Evolutionary conservation across 148 eudicot genomes (phyloP), one percentile per base, ranked within the genome.

Genomic region (Salicornia ramosissima): DNA sequence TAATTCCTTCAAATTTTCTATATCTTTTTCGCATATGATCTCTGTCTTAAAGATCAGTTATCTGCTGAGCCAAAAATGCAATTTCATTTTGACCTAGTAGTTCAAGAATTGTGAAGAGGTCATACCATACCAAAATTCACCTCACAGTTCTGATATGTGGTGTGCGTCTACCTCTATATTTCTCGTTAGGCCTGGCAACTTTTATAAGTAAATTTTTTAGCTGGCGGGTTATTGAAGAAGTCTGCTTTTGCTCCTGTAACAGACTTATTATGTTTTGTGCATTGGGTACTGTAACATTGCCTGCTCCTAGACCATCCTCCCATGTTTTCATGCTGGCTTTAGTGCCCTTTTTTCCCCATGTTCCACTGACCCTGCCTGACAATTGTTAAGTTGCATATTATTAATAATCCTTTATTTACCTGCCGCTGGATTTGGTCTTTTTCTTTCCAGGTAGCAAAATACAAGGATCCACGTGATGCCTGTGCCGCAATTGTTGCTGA

Each of bases 401-500:
- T 6, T 76, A 7, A 39, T 18, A 56, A 45, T 46, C 52, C 31
- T 54, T n/a, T 54, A 25, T 71, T 12, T 47, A 50, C 61, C 72
- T 18, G 21, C 64, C 30, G 12, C 24, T 31, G 65, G 50, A 53
- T 69, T 64, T 75, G 56, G 14, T 68, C 24, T 47, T 55, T 57
- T 65, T 61, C 49, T 26, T 73, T 76, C 53, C 81, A 94, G 99
- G 97, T 94, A 72, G 89, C 85, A 57, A 86, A 84, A 67, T 78
- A 80, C 68, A 89, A 88, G 80, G 99, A 94, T 75, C 97, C 99
- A 1, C 99, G 93, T 70, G 97, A 94, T 82, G 97, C 99, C 78
- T 94, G 99, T 86, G 96, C 97, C 58, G 99, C 99, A 69, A 91
- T 94, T 78, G 99, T 94, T 79, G 99, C 99, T 46, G 99, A 94